Evolutionary conservation across 2,329 filamentous ascomycete genomes (phyloP), one percentile per base, ranked within the genome.

Genomic region (Colletotrichum tabaci): DNA sequence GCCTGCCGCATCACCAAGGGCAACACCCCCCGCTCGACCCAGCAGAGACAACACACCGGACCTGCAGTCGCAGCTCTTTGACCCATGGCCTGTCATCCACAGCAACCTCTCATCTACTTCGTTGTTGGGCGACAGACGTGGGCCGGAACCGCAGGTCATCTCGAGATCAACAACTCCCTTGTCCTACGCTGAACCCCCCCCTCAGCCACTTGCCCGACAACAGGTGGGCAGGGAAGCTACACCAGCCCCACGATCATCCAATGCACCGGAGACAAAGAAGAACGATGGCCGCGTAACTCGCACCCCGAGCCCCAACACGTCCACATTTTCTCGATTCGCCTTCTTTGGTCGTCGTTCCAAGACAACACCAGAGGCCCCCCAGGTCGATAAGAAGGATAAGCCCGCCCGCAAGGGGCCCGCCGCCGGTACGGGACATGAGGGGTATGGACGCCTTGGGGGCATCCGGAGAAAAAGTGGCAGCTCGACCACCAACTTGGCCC

Each of bases 381-480:
- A 80, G 23, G 71, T 79, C 0, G 87, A 91, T n/a, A 90, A 88
- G 78, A 86, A 87, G 47, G 90, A 91, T 10, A 90, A 87, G 74
- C 78, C 84, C 9, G 72, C 84, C 30, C 88, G 93, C 38, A 96
- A 94, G 80, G 95, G 96, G 0, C 96, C 96, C 26, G 90, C 89
- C 18, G 96, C 96, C 50, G 96, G 96, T n/a, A 98, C 96, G 47
- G 96, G 96, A 0, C 95, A 98, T 77, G 96, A 98, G 83, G 93
- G 93, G 1, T 95, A 96, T 77, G 92, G 92, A 0, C 88, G 88
- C 67, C 85, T 94, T 67, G 90, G 91, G 3, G 84, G 87, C 6
- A 77, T 84, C 40, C 88, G 91, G 69, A 88, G 92, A 40, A 88
- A 92, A 65, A 94, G 91, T 76, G 89, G 87, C 71, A 91, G 89